These are phyloP conservation scores for Colletotrichum tamarilloi DNA, from an alignment of 2,329 filamentous ascomycete species.

Conservation along the genomic window DNA sequence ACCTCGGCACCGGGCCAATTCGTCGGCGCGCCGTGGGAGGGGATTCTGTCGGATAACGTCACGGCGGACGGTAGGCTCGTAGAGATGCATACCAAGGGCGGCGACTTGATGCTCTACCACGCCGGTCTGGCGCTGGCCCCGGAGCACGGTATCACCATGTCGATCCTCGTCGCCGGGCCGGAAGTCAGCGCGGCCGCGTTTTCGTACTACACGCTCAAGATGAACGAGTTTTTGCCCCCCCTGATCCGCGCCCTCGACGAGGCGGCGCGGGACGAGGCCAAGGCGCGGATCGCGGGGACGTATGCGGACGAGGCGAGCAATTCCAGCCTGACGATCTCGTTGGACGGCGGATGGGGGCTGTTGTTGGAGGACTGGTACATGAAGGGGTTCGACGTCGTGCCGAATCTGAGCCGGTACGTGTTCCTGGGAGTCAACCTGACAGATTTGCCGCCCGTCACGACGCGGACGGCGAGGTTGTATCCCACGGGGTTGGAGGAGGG, in stretches of 20 bases:
- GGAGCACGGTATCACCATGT: slow-evolving; percentile 57
- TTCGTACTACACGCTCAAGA: slow-evolving; percentile 22
- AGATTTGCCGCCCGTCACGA: slow-evolving; percentile 5
- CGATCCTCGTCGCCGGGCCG: slow-evolving; percentile 49
- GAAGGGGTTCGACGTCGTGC: slow-evolving; percentile 52
- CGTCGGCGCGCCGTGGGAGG: slow-evolving; percentile 61
- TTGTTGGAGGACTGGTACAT: slow-evolving; percentile 51
- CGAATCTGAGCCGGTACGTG: slow-evolving; percentile 46
- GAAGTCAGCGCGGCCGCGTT: slow-evolving; percentile 33
- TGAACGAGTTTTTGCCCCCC: slow-evolving; percentile 41
- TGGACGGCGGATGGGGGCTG: slow-evolving; percentile 53
- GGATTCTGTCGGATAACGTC: slow-evolving; percentile 50
- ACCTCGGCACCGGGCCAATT: slow-evolving; percentile 50
- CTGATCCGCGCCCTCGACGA: slow-evolving; percentile 56
- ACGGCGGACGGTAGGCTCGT: slow-evolving; percentile 52
- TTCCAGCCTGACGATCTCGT: slow-evolving; percentile 51
- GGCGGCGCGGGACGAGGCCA: slow-evolving; percentile 51
- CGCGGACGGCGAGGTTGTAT: slow-evolving; percentile 37
- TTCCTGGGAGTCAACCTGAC: slow-evolving; percentile 7
- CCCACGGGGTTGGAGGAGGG: slow-evolving; percentile 25
- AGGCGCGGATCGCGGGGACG: slow-evolving; percentile 46
- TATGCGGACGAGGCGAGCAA: slow-evolving; percentile 51
- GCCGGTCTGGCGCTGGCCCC: slow-evolving; percentile 53
- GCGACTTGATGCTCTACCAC: slow-evolving; percentile 55
- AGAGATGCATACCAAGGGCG: slow-evolving; percentile 60